Base-by-base conservation (phyloP, 2,329 filamentous ascomycete genomes). In the Aspergillus jensenii region DNA sequence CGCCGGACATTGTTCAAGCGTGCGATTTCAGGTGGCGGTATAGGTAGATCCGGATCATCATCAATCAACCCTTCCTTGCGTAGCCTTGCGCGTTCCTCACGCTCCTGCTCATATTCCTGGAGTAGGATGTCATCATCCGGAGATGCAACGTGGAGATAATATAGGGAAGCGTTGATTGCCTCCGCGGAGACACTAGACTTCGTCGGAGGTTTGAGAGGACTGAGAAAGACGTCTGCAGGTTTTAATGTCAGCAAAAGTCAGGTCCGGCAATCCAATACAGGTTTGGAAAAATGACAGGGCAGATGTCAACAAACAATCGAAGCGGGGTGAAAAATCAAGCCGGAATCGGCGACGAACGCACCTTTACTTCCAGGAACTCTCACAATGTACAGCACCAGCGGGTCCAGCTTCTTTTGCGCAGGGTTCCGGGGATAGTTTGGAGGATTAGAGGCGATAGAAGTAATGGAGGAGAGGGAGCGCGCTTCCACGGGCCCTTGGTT, bases 281-380 rank as follows among this genome's bases (percentile, higher is more conserved):
- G 25, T 31, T 31, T 39, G 54, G 17, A 41, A 35, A 27, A n/a
- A 54, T 44, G 19, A 41, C 27, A 15, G 33, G 37, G 37, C 17
- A 17, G 35, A 43, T n/a, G 23, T 9, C 44, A 21, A 21, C 23
- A n/a, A 23, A 15, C n/a, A 14, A 40, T 48, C 14, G 43, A 19
- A 33, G 50, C 51, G 52, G 52, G 52, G 52, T 31, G 17, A 40
- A 31, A n/a, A 19, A 17, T 33, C 35, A 25, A 43, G 40, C 27
- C 2, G 14, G 12, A 12, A 45, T 37, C 15, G 27, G 43, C 33
- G n/a, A 37, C 6, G 46, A 21, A 40, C 68, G 19, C 80, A 93
- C 91, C 91, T 87, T 87, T 86, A 62, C 90, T 96, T 21, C 93
- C 93, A 1, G 95, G 95, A 0, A 99, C 93, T 64, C 93, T 83